These are phyloP conservation scores for Sporothrix globosa DNA, from an alignment of 2,329 filamentous ascomycete species.

Conservation along the genomic window DNA sequence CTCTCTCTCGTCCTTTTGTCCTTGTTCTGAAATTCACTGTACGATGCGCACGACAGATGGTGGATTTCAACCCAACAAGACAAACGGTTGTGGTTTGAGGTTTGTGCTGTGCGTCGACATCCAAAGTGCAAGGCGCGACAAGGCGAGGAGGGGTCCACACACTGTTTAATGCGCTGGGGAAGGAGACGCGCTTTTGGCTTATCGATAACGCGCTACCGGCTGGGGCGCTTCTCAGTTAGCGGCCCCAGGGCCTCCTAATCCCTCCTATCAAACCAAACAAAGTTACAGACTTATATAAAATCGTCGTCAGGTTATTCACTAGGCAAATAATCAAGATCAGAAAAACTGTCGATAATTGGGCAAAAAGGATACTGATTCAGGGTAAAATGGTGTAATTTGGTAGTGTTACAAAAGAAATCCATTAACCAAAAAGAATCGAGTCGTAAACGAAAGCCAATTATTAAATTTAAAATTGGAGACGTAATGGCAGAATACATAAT, in stretches of 20 bases:
- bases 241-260: neutral
- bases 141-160: neutral
- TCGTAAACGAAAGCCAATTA: neutral
- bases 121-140: neutral
- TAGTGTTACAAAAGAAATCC: too few relatives aligned
- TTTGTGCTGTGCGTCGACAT: neutral
- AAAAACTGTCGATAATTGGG: too few relatives aligned
- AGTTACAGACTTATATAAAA: neutral
- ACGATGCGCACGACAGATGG: too few relatives aligned
- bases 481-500: neutral
- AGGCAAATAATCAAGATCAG: too few relatives aligned
- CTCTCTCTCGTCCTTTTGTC: neutral
- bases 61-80: neutral
- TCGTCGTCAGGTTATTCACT: too few relatives aligned
- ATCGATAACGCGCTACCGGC: conserved; percentile 25
- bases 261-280: neutral
- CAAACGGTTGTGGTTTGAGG: neutral
- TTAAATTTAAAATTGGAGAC: conserved; percentile 3
- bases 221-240: neutral
- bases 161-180: conserved; percentile 11
- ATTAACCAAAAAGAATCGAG: too few relatives aligned
- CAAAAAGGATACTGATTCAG: too few relatives aligned
- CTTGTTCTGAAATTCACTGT: too few relatives aligned
- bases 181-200: conserved; percentile 29
- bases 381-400: too few relatives aligned